phyloP scores from a whole-genome alignment of 768 basidiomycete genomes.

The Galerina marginata region DNA sequence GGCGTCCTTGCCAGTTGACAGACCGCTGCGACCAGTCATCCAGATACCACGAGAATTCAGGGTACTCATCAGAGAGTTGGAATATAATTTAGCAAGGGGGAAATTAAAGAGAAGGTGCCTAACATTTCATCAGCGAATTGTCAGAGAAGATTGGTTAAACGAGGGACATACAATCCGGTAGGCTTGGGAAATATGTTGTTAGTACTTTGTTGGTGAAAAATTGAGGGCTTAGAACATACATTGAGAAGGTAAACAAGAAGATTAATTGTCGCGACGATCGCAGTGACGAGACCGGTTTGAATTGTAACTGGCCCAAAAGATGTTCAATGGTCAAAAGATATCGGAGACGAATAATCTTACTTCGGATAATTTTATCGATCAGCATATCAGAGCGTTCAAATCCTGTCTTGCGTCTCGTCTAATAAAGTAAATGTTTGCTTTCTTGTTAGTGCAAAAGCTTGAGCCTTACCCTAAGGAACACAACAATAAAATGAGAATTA shows the following conservation, averaged over 20 bases:
- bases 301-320: slow-evolving; percentile 32
- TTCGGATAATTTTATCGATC: slow-evolving; percentile 46
- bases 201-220: background rate
- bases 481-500: background rate
- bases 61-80: slow-evolving; percentile 22
- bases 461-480: background rate
- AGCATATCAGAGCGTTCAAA: slow-evolving; percentile 44
- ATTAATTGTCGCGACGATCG: slow-evolving; percentile 35
- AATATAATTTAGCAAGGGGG: slow-evolving; percentile 19
- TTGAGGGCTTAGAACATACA: slow-evolving; percentile 13
- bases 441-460: background rate
- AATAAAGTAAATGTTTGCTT: background rate
- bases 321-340: background rate
- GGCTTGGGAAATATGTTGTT: background rate
- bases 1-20: slow-evolving; percentile 5
- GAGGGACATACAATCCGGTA: slow-evolving; percentile 16
- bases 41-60: slow-evolving; percentile 18
- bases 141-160: no score
- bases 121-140: background rate
- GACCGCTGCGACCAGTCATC: slow-evolving; percentile 5
- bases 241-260: slow-evolving; percentile 33
- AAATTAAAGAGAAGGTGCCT: slow-evolving; percentile 22
- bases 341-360: slow-evolving; percentile 21
- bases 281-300: slow-evolving; percentile 41
- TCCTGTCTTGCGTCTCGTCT: slow-evolving; percentile 47